Evolutionary conservation across 495 filamentous ascomycete species (phyloP).

Genomic region (Viridothelium virens): DNA sequence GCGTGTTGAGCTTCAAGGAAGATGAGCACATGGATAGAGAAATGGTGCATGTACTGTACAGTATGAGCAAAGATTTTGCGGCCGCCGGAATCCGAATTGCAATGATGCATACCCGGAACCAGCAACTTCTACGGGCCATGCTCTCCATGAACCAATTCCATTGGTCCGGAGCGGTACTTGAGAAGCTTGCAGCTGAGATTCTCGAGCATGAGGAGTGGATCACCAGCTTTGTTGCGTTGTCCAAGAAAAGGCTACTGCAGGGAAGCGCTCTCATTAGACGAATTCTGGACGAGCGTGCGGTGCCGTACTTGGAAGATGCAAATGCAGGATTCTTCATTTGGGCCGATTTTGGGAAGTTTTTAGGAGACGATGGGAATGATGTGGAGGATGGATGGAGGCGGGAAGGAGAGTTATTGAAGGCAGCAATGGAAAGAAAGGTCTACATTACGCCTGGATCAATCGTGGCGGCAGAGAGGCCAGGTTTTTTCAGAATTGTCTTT

Average conservation of each 20-base stretch:
- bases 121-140: slow-evolving; percentile 37
- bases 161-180: slow-evolving; percentile 40
- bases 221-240: slow-evolving; percentile 39
- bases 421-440: slow-evolving; percentile 39
- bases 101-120: slow-evolving; percentile 45
- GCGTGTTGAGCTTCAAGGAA: slow-evolving; percentile 44
- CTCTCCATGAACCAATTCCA: slow-evolving; percentile 39
- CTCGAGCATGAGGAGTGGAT: slow-evolving; percentile 45
- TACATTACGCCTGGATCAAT: slow-evolving; percentile 39
- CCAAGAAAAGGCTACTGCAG: slow-evolving; percentile 35
- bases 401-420: slow-evolving; percentile 34
- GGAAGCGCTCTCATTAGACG: slow-evolving; percentile 34
- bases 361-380: slow-evolving; percentile 18
- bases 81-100: slow-evolving; percentile 51
- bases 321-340: slow-evolving; percentile 57
- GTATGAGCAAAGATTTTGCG: slow-evolving; percentile 55
- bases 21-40: slow-evolving; percentile 43
- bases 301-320: slow-evolving; percentile 36
- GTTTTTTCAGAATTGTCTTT: slow-evolving; percentile 49
- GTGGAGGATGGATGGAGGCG: slow-evolving; percentile 24
- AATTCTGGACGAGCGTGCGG: slow-evolving; percentile 36
- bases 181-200: slow-evolving; percentile 40
- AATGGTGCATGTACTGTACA: slow-evolving; percentile 53
- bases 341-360: slow-evolving; percentile 45
- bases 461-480: slow-evolving; percentile 42